A percentile compares a stretch with the other conserved stretches of the same genome.
Evolutionary conservation across 495 filamentous ascomycete genomes (phyloP).

Genomic region (Neurospora sp.): DNA sequence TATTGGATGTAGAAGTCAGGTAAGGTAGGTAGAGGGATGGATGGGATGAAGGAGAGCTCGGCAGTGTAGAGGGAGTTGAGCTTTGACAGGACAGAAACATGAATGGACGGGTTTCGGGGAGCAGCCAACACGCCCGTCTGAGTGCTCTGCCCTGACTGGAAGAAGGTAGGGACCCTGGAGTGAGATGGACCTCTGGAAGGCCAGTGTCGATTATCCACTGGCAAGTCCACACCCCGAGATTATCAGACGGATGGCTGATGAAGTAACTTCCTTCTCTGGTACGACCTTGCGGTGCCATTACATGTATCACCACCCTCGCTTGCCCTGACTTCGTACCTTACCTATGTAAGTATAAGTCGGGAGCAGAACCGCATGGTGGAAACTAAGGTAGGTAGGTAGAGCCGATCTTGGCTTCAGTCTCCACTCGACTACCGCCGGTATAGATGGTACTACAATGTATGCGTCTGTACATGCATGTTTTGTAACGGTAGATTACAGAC

Average conservation of each 20-base stretch:
- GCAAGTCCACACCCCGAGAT: neutral
- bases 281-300: neutral
- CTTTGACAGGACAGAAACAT: neutral
- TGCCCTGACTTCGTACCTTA: neutral
- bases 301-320: neutral
- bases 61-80: neutral
- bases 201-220: neutral
- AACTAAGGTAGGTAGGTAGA: neutral
- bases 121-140: neutral
- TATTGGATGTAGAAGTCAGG: neutral
- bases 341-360: neutral
- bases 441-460: neutral
- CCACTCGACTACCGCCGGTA: neutral
- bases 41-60: neutral
- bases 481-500: neutral
- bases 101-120: neutral
- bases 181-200: neutral
- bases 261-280: neutral
- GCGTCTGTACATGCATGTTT: neutral
- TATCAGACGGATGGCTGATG: neutral
- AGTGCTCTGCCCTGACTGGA: neutral
- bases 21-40: neutral
- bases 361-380: neutral
- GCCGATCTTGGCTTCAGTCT: neutral
- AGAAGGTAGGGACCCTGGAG: neutral